Evolutionary conservation across 2,329 filamentous ascomycete genomes (phyloP), one percentile per base, ranked within the genome.

Genomic region (Cordyceps militaris): DNA sequence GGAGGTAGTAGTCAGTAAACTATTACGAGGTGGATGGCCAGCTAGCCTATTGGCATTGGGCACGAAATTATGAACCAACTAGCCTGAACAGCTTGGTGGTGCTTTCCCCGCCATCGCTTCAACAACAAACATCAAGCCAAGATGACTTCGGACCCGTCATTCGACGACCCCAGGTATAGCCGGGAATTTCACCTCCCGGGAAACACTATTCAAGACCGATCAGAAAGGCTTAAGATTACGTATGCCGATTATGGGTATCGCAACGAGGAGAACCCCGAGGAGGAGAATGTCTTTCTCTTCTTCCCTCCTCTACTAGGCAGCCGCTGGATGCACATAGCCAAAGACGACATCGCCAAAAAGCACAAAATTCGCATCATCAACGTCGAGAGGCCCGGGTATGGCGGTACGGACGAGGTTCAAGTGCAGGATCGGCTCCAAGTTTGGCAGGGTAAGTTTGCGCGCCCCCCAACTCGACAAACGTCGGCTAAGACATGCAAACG

Each of bases 371-470:
- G 71, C 32, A 64, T 74, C 47, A 64, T 74, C 57, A 60, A 61
- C 56, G 57, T 63, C 0, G 71, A 74, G 59, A 61, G 71, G 6
- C 71, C 73, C 0, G 71, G 72, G 9, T 66, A 74, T 43, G 72
- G 71, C 11, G 66, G 67, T 8, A 72, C 70, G 6, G 66, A 67
- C 16, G 59, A 65, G 8, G 67, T 66, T 1, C 55, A 59, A 4
- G 54, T 62, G 0, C 42, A 60, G 7, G 50, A 65, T 16, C 60
- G 64, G 11, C 58, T 73, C 42, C 52, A 28, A 2, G 48, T 66
- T 8, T 71, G 67, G 67, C 63, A 66, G 4, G 67, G 69, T 61
- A 63, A 56, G 40, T 40, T 14, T 21, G 23, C n/a, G n/a, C 19
- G 10, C 1, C 24, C 24, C 11, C 24, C 19, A 48, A 23, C 21